Evolutionary conservation across 1,139 yeast species (phyloP), one percentile per base, ranked within the genome.

Genomic region (Ogataea hybrid): DNA sequence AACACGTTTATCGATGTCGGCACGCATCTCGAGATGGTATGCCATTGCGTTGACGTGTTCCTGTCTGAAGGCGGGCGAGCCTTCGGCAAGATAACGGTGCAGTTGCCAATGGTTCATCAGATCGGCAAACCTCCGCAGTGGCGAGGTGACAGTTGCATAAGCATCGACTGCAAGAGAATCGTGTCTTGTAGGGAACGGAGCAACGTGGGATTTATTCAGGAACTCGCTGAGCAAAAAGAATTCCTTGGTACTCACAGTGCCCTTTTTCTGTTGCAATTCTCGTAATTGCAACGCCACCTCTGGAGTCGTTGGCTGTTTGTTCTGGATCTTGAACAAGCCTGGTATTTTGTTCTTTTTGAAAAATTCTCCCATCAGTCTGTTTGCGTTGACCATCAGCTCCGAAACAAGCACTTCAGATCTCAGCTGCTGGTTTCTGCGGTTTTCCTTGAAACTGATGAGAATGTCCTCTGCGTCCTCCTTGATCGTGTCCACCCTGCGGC

Each of bases 131-230:
- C 98, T 69, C 62, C 98, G 70, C 49, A 92, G 70, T 2, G 98
- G 98, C 0, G 97, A 89, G 0, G 98, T 89, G 3, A 86, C 81
- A 29, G 88, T 86, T 6, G 85, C 71, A 57, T 92, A 89, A 11
- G 68, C 62, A 0, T 64, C 61, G 9, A 84, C 64, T 2, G 95
- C 96, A 35, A 89, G 65, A 44, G 84, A 77, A 23, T 71, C 69
- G 61, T 90, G 97, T 0, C 62, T 60, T 1, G 57, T 56, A 1
- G 81, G 70, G 1, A 40, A 39, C 2, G 71, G 57, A 0, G 77
- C 58, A 39, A 73, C 63, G 22, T 62, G 61, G 17, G 80, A 71
- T 25, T 69, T 66, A 11, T 68, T 56, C 58, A 74, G 43, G 46
- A 65, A 52, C 50, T 69, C 52, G 59, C 31, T 59, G 34, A 39